Evolutionary conservation across 345 rosid genomes (phyloP).

Genomic region (Draba incana): DNA sequence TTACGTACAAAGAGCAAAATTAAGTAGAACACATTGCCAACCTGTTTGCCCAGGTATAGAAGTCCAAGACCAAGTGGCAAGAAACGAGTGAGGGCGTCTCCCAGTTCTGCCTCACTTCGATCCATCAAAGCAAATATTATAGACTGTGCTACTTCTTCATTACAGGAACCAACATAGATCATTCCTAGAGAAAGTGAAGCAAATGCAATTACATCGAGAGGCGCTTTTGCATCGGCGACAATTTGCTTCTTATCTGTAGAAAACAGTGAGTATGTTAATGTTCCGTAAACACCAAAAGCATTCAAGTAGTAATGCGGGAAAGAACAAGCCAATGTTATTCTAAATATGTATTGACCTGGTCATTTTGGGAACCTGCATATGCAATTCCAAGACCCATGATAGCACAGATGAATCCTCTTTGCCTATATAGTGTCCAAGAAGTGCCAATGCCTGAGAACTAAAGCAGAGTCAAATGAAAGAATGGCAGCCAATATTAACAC

Average conservation of each 20-base stretch:
- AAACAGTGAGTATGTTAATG: constrained; percentile 20
- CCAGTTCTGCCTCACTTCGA: constrained; percentile 81
- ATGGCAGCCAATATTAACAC: neutral
- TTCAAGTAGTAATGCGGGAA: constrained; percentile 15
- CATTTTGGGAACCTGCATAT: constrained; percentile 91
- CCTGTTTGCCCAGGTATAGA: constrained; percentile 98
- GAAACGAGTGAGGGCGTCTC: constrained; percentile 80
- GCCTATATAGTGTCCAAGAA: constrained; percentile 68
- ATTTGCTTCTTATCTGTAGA: constrained; percentile 62
- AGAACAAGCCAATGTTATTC: neutral
- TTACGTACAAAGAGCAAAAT: neutral
- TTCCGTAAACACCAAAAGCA: constrained; percentile 19
- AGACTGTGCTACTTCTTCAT: constrained; percentile 93
- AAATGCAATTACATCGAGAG: constrained; percentile 88
- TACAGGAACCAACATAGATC: constrained; percentile 93
- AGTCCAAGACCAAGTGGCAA: constrained; percentile 96
- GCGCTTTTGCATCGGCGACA: constrained; percentile 63
- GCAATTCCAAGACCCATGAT: constrained; percentile 97
- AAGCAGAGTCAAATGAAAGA: constrained; percentile 33
- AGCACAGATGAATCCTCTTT: constrained; percentile 84
- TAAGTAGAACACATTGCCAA: constrained; percentile 29
- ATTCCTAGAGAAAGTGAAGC: constrained; percentile 90
- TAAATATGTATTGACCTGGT: constrained; percentile 49
- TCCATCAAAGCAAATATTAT: constrained; percentile 88
- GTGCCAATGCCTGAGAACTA: constrained; percentile 81